Evolutionary conservation across 805 yeast species (phyloP), one percentile per base, ranked within the genome.

Genomic region (Pichia nanzhaoensis): DNA sequence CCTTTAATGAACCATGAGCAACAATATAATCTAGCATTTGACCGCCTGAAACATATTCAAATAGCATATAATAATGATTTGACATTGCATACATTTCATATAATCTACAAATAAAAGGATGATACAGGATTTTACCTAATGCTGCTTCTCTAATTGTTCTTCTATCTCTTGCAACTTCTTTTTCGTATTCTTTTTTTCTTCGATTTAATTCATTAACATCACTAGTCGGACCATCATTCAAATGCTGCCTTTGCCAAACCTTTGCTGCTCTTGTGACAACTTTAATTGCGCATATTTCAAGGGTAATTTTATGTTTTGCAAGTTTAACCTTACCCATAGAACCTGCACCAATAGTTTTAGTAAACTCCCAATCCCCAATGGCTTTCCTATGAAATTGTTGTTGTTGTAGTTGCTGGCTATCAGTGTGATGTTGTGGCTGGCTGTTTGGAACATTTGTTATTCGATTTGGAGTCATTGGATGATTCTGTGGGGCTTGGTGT

Each of bases 271-370:
- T 71, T 21, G 95, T 95, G 33, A 91, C 93, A 45, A 91, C 90
- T 62, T 91, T 91, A 22, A 91, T 90, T 0, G 95, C 95, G 66
- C 96, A 91, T 13, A 87, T 74, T 55, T 86, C 90, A 49, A 76
- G 78, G 1, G 96, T 87, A 31, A 78, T 65, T 53, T 84, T 77
- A 67, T 90, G 95, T 56, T 79, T 82, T 1, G 98, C 98, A 34
- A 93, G 71, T 66, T 93, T 93, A 41, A 93, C 99, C 63, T 91
- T 95, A 48, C 99, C 99, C 99, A 93, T 93, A 0, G 96, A 88
- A 3, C 99, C 99, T 2, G 98, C 96, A 36, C 99, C 99, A 38
- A 93, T 85, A 2, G 96, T 89, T 64, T 88, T 88, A 47, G 86
- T 74, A 55, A 91, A 90, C 55, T 87, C 95, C 99, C 99, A 91